These are phyloP conservation scores for Cucurbita maxima DNA, from an alignment of 306 rosid genomes.

Conservation along the genomic window DNA sequence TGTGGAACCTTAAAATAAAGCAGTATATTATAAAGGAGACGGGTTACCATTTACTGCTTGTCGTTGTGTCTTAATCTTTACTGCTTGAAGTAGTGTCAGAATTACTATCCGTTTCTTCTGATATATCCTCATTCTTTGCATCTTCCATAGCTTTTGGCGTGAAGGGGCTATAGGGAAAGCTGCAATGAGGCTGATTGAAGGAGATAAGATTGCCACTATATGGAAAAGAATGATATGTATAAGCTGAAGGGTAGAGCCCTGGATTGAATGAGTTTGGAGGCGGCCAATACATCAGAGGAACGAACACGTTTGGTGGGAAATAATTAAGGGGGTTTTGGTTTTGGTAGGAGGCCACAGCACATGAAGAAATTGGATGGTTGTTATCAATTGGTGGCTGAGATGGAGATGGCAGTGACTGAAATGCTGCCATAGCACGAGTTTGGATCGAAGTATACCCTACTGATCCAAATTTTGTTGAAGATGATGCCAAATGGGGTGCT, in stretches of 20 bases:
- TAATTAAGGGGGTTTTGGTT: constrained; percentile 23
- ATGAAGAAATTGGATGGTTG: constrained; percentile 11
- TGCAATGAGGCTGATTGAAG: constrained; percentile 33
- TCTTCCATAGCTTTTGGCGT: constrained; percentile 22
- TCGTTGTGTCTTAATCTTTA: constrained; percentile 16
- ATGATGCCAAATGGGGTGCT: constrained; percentile 13
- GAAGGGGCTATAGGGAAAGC: constrained; percentile 17
- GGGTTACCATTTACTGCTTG: constrained; percentile 8
- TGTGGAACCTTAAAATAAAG: background rate
- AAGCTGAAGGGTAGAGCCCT: constrained; percentile 32
- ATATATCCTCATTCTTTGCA: constrained; percentile 19
- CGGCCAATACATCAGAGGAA: constrained; percentile 75
- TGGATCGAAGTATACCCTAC: constrained; percentile 31
- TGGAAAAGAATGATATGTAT: constrained; percentile 42
- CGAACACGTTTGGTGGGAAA: constrained; percentile 37
- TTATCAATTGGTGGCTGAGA: constrained; percentile 23
- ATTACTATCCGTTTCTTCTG: constrained; percentile 27
- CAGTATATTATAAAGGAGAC: background rate
- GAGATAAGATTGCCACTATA: constrained; percentile 31
- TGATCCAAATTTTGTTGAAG: constrained; percentile 30
- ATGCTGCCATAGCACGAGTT: constrained; percentile 30
- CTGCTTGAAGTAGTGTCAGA: constrained; percentile 37
- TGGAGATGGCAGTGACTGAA: constrained; percentile 28
- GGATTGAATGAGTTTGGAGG: constrained; percentile 47
- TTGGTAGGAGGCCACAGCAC: constrained; percentile 16